Conservation (phyloP, 2,329 filamentous ascomycete genomes). For the Esteya vermicola region DNA sequence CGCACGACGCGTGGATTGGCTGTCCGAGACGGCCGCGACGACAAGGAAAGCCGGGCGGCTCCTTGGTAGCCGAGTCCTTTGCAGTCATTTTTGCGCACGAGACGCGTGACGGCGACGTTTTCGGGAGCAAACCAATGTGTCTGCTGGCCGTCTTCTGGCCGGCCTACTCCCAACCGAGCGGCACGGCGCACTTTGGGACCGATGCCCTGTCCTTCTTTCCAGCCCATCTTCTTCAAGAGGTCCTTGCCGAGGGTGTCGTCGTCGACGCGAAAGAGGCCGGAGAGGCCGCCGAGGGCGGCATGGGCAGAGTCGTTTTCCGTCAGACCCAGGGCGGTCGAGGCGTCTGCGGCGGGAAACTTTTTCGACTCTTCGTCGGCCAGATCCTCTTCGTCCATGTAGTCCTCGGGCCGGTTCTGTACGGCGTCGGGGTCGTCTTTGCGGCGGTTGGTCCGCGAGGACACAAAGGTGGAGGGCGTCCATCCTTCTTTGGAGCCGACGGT, state of each 20-base stretch:
- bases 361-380: conserved; percentile 71
- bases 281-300: conserved; percentile 32
- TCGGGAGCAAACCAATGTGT: conserved; percentile 75
- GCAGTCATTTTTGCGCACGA: conserved; percentile 50
- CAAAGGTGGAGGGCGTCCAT: conserved; percentile 85
- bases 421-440: conserved; percentile 48
- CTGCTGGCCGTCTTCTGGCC: conserved; percentile 21
- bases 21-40: conserved; percentile 15
- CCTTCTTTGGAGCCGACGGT: conserved; percentile 97
- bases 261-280: conserved; percentile 56
- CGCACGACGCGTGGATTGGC: conserved; percentile 16
- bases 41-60: conserved; percentile 34
- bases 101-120: conserved; percentile 54
- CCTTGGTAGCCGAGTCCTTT: conserved; percentile 57
- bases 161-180: conserved; percentile 49
- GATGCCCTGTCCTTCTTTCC: conserved; percentile 86
- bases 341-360: conserved; percentile 55
- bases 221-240: conserved; percentile 83
- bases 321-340: conserved; percentile 63
- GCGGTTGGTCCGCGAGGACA: conserved; percentile 74
- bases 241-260: conserved; percentile 81
- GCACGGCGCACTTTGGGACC: conserved; percentile 70
- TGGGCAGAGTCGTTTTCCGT: conserved; percentile 39
- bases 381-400: conserved; percentile 98
- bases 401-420: conserved; percentile 54